A percentile compares a stretch with the other conserved stretches of the same genome.
Evolutionary conservation across 2,329 filamentous ascomycete genomes (phyloP).

Genomic region (Gaeumannomyces sp.): DNA sequence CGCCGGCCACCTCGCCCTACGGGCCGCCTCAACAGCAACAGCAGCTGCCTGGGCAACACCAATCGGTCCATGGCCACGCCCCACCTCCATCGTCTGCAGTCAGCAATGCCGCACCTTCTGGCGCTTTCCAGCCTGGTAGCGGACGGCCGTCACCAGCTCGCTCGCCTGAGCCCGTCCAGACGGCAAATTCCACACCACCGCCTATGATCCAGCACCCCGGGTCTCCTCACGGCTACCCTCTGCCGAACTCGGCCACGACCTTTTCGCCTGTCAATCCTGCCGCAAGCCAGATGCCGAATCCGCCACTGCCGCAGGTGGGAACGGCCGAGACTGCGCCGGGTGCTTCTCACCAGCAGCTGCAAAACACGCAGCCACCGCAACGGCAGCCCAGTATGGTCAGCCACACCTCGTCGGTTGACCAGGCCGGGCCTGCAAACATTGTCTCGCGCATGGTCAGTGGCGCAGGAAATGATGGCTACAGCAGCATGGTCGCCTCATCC

Average conservation of each 20-base stretch:
- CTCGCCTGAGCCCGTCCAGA: conserved; percentile 3
- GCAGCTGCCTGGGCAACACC: background rate
- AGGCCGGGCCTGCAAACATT: conserved; percentile 1
- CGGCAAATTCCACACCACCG: background rate
- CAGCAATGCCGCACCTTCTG: background rate
- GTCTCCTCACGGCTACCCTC: conserved; percentile 16
- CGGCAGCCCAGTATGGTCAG: conserved; percentile 22
- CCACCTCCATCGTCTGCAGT: conserved; percentile 4
- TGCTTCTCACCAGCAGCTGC: background rate
- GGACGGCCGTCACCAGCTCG: conserved; percentile 5
- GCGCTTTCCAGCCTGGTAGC: background rate
- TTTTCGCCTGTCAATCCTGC: conserved; percentile 18
- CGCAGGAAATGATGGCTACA: background rate
- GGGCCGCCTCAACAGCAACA: conserved; percentile 4
- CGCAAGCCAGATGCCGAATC: conserved; percentile 12
- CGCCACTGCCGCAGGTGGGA: conserved; percentile 7
- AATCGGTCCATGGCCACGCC: background rate
- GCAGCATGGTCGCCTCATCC: conserved; percentile 4
- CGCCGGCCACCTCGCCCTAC: background rate
- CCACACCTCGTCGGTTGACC: conserved; percentile 20
- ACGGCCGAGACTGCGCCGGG: background rate
- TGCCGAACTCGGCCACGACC: conserved; percentile 14
- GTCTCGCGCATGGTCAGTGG: conserved; percentile 7
- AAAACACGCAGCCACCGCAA: conserved; percentile 15
- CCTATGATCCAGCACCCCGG: conserved; percentile 16